Percentiles rank a stretch among this genome's conserved stretches.
phyloP scores from a whole-genome alignment of 768 basidiomycete species.

The Coprinopsis sp. region DNA sequence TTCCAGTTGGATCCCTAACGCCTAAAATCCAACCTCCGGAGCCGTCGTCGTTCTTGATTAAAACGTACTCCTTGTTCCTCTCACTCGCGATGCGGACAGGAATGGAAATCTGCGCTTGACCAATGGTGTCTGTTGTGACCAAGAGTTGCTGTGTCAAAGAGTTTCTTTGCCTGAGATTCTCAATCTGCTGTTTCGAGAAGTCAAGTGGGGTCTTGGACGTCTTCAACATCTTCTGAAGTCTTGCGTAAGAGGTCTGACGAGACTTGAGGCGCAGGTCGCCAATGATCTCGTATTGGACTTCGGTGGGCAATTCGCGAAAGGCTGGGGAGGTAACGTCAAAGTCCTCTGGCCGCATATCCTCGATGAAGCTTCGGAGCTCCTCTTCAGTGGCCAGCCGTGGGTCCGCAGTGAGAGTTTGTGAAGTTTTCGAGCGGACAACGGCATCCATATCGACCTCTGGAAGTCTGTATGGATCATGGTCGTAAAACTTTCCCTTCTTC shows the following conservation, averaged over 20 bases:
- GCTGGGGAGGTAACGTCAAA: slow-evolving; percentile 88
- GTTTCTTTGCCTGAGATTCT: slow-evolving; percentile 85
- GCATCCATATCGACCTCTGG: slow-evolving; percentile 76
- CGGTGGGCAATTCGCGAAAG: slow-evolving; percentile 89
- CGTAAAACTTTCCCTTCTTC: slow-evolving; percentile 61
- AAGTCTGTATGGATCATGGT: slow-evolving; percentile 90
- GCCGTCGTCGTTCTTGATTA: slow-evolving; percentile 85
- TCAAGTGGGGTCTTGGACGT: slow-evolving; percentile 80
- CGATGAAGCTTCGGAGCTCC: slow-evolving; percentile 88
- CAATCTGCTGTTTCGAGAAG: slow-evolving; percentile 95
- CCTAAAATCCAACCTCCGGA: slow-evolving; percentile 95
- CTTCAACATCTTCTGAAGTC: slow-evolving; percentile 86
- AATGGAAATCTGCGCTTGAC: slow-evolving; percentile 83
- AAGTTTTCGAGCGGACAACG: slow-evolving; percentile 56
- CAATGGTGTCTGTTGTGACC: slow-evolving; percentile 87
- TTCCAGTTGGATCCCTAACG: slow-evolving; percentile 78
- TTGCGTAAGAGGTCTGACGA: slow-evolving; percentile 87
- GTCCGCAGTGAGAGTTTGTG: slow-evolving; percentile 63
- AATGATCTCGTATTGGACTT: slow-evolving; percentile 97
- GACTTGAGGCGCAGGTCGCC: slow-evolving; percentile 94
- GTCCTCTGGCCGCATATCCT: slow-evolving; percentile 93
- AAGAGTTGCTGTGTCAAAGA: slow-evolving; percentile 89
- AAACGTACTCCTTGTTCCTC: slow-evolving; percentile 89
- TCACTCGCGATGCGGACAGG: slow-evolving; percentile 94
- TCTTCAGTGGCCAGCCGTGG: slow-evolving; percentile 95